Evolutionary conservation across 805 yeast species (phyloP), one percentile per base, ranked within the genome.

Genomic region (Limtongia smithiae): DNA sequence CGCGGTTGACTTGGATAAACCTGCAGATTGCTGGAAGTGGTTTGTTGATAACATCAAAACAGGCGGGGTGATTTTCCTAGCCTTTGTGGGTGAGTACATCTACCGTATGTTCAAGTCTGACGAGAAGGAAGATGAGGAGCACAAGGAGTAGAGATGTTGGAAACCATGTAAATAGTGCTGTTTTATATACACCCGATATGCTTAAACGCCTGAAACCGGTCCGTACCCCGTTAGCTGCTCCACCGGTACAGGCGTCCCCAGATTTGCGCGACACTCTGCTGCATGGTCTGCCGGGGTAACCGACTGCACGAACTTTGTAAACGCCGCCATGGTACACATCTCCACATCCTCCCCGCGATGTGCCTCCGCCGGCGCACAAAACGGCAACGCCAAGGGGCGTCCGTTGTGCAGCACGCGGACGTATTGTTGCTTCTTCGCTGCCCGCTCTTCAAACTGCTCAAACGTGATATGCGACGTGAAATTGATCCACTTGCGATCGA

Each of bases 1-100:
- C 47, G 73, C 70, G 15, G 97, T 90, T 6, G 79, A 93, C 64
- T 72, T 93, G 50, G 86, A 93, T 64, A 71, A 79, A 59, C 96
- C 96, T 12, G 72, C 68, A 28, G 76, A 81, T 61, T 93, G 99
- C 68, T 86, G 97, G 89, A 73, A 75, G 48, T 79, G 82, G 66
- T 93, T 93, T 65, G 74, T 74, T 15, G 77, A 80, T 34, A 93
- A 91, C 65, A 84, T 90, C 59, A 73, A 74, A 48, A 85, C 95
- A 1, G 75, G 76, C 33, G 67, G 62, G 20, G 56, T 62, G 15
- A 54, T 70, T 34, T 65, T 64, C 58, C 60, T 61, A 1, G 75
- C 71, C 12, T 62, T 67, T 4, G 41, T 65, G 3, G 41, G 58
- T 12, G 75, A 71, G 54, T 75, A 75, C 55, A 41, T 63, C 27